A percentile compares a stretch with the other conserved stretches of the same genome.
Conservation (phyloP, 2,329 filamentous ascomycete genomes). For the Berkeleyomyces rouxiae region DNA sequence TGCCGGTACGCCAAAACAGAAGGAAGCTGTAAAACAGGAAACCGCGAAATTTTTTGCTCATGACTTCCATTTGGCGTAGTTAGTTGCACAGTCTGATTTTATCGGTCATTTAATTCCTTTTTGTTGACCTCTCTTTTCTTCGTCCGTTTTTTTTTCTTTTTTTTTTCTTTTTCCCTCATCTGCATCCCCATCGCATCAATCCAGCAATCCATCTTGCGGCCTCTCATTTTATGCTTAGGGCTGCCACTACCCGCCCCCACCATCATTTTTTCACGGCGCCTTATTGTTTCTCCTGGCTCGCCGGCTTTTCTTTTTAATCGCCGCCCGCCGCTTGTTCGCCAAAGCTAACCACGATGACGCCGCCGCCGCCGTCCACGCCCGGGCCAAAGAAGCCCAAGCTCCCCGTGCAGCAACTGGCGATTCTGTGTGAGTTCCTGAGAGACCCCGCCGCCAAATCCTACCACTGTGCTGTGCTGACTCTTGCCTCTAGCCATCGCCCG, state of each 20-base stretch:
- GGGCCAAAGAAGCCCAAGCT: conserved; percentile 9
- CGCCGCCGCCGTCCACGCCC: neutral
- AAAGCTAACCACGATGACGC: neutral
- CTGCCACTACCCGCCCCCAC: too few species aligned
- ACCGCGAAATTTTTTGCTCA: neutral
- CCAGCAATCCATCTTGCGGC: too few species aligned
- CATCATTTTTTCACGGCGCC: neutral
- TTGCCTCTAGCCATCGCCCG: conserved; percentile 48
- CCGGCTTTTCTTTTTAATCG: neutral
- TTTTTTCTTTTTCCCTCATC: neutral
- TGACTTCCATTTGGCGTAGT: neutral
- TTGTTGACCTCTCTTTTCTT: neutral
- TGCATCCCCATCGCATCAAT: neutral
- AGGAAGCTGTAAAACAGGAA: neutral
- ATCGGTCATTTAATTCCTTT: neutral
- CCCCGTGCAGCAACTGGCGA: conserved; percentile 12
- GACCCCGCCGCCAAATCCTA: neutral
- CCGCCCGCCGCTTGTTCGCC: neutral
- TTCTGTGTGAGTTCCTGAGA: conserved; percentile 11
- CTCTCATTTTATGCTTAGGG: neutral
- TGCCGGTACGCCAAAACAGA: neutral
- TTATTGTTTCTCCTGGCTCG: neutral
- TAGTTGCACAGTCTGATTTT: neutral
- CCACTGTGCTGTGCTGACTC: neutral
- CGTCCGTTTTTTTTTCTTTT: neutral